A percentile compares a stretch with the other conserved stretches of the same genome.
Conservation (phyloP, 805 yeast genomes). For the Ogataea glucozyma region DNA sequence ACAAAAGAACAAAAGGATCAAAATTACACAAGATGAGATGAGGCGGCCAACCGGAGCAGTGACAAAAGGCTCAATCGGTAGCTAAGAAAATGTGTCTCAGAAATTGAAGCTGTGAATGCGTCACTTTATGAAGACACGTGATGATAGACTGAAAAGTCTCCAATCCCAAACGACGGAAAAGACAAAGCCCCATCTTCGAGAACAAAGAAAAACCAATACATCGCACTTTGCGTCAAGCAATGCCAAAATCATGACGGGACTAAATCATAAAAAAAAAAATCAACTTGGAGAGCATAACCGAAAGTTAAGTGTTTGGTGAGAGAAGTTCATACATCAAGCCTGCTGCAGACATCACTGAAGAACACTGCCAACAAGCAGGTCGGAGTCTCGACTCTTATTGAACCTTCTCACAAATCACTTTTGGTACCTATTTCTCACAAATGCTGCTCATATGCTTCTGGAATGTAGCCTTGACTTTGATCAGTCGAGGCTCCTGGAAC, state of each 20-base stretch:
- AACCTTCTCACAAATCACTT: no score
- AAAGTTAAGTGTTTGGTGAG: not conserved
- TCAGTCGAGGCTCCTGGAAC: constrained; percentile 24
- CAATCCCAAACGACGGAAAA: not conserved
- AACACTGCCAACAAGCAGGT: no score
- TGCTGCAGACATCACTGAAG: no score
- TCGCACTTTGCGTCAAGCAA: not conserved
- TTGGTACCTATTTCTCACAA: no score
- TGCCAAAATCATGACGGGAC: not conserved
- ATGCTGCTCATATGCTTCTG: constrained; percentile 22
- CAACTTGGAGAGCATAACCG: not conserved
- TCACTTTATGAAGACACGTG: not conserved
- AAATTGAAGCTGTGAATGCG: no score
- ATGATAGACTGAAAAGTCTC: not conserved
- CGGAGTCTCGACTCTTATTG: no score
- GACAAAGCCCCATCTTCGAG: not conserved
- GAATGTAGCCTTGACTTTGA: constrained; percentile 15
- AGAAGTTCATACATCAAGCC: no score
- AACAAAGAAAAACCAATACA: not conserved
- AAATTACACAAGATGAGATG: not conserved
- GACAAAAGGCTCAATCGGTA: constrained; percentile 4
- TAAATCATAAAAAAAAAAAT: not conserved
- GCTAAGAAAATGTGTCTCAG: not conserved
- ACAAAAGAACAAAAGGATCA: constrained; percentile 1
- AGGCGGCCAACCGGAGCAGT: constrained; percentile 1